Conservation (phyloP, 768 basidiomycete genomes). For the Gautieria morchelliformis region DNA sequence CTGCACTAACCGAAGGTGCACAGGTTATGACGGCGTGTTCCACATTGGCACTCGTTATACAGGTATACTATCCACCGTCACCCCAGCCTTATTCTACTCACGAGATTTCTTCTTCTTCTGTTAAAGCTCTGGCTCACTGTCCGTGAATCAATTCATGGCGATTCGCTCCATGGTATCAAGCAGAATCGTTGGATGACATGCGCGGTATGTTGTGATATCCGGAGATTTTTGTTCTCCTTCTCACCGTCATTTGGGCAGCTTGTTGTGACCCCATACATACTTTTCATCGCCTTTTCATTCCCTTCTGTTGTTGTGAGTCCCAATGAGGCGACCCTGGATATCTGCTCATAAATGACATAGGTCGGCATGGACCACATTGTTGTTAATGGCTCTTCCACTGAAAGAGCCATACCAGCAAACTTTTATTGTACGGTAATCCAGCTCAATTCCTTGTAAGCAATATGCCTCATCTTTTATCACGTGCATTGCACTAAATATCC, state of each 20-base stretch:
- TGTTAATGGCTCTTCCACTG: too few species aligned
- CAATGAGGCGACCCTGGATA: background rate
- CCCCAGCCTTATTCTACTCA: background rate
- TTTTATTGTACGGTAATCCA: background rate
- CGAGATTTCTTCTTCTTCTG: background rate
- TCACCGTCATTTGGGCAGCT: background rate
- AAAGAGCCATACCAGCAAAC: background rate
- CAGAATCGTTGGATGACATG: too few species aligned
- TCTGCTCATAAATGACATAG: background rate
- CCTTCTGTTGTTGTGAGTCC: conserved; percentile 4
- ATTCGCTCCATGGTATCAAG: too few species aligned
- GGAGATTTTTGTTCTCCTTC: background rate
- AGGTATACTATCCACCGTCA: background rate
- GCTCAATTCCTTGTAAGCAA: too few species aligned
- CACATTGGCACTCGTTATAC: conserved; percentile 21
- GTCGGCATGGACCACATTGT: too few species aligned
- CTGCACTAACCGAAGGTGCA: conserved; percentile 42
- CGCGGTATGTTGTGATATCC: too few species aligned
- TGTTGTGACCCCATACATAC: background rate
- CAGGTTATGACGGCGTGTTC: conserved; percentile 10
- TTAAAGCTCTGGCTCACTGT: conserved; percentile 4
- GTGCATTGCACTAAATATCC: background rate
- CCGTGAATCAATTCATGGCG: too few species aligned
- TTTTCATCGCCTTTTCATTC: conserved; percentile 2
- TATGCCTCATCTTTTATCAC: too few species aligned